Evolutionary conservation across 2,329 filamentous ascomycete genomes (phyloP).

Genomic region (Fusarium nisikadoi): DNA sequence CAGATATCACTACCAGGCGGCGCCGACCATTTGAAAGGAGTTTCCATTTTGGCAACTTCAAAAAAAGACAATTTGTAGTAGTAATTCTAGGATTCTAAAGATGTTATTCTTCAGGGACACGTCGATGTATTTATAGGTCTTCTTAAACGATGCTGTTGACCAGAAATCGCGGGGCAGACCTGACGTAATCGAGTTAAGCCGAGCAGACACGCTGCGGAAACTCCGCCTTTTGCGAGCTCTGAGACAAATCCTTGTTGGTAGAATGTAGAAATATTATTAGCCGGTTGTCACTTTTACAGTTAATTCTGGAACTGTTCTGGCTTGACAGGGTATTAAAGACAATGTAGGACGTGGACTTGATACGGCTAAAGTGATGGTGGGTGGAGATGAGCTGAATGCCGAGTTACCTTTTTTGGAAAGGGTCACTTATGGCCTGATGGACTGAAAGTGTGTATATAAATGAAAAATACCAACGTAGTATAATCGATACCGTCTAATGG

Average conservation of each 20-base stretch:
- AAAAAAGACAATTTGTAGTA: neutral
- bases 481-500: neutral
- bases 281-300: neutral
- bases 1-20: slow-evolving; percentile 76
- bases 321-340: neutral
- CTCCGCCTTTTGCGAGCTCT: slow-evolving; percentile 14
- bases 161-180: slow-evolving; percentile 26
- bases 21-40: slow-evolving; percentile 60
- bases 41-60: slow-evolving; percentile 14
- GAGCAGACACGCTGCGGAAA: neutral
- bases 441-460: neutral
- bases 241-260: neutral
- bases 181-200: slow-evolving; percentile 31
- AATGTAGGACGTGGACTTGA: neutral
- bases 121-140: slow-evolving; percentile 8
- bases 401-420: neutral
- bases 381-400: neutral
- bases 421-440: neutral
- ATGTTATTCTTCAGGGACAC: neutral
- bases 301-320: neutral
- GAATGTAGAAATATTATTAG: neutral
- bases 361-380: neutral
- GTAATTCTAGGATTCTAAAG: neutral
- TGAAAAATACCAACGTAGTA: fast-evolving
- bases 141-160: neutral